These are phyloP conservation scores for Microbotryum violaceum DNA, from an alignment of 1,284 basidiomycete species.

Conservation along the genomic window DNA sequence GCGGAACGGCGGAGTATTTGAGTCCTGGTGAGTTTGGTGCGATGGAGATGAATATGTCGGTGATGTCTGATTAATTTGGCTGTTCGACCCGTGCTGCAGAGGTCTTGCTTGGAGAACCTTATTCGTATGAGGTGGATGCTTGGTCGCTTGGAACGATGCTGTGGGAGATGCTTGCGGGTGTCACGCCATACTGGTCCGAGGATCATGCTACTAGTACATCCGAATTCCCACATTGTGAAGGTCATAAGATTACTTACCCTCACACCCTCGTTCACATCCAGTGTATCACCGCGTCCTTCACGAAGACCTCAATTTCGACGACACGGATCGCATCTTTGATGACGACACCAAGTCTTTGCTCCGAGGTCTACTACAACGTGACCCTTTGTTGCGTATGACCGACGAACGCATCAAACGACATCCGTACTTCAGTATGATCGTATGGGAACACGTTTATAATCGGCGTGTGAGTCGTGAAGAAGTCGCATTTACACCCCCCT, in stretches of 20 bases:
- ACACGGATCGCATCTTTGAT: slow-evolving; percentile 68
- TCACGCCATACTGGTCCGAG: slow-evolving; percentile 83
- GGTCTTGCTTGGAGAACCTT: slow-evolving; percentile 81
- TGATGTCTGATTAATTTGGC: background rate
- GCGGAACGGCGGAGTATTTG: slow-evolving; percentile 76
- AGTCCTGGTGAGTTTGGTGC: slow-evolving; percentile 39
- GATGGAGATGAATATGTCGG: background rate
- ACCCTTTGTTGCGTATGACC: slow-evolving; percentile 79
- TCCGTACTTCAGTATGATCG: slow-evolving; percentile 90
- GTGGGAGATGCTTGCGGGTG: slow-evolving; percentile 86
- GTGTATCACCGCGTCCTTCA: slow-evolving; percentile 84
- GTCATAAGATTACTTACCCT: background rate
- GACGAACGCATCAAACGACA: slow-evolving; percentile 89
- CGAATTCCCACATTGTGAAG: background rate
- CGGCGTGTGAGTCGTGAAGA: slow-evolving; percentile 4
- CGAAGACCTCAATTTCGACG: slow-evolving; percentile 75
- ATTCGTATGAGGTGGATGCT: slow-evolving; percentile 94
- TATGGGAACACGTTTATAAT: slow-evolving; percentile 18
- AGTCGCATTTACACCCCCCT: too few relatives aligned
- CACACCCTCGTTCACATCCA: background rate
- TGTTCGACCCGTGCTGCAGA: slow-evolving; percentile 12
- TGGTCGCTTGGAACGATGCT: slow-evolving; percentile 97
- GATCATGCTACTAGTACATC: slow-evolving; percentile 67
- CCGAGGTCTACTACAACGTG: slow-evolving; percentile 83
- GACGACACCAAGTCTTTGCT: slow-evolving; percentile 91